Base-by-base conservation (phyloP, 1,284 basidiomycete genomes). In the Moesziomyces aphidis region DNA sequence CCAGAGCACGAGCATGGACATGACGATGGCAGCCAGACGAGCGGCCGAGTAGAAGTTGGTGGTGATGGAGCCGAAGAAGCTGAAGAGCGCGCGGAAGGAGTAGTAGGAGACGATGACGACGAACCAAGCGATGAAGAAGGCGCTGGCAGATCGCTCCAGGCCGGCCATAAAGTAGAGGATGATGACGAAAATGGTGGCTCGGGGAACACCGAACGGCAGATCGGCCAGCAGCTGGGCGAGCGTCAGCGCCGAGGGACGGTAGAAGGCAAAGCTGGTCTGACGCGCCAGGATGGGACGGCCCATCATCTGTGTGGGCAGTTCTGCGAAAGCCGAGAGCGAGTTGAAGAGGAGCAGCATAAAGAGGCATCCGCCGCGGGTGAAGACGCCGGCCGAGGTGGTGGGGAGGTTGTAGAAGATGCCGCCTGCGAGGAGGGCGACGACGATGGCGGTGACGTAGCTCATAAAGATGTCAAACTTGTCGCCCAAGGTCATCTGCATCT, bases 281-380 rank as follows among this genome's bases (percentile, higher is more conserved):
- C 73, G 59, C 31, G 68, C 66, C 22, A 80, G 51, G 54, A 80
- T 77, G 44, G 77, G 78, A 15, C 80, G 66, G 22, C 73, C 69
- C 43, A 69, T 46, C 75, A 81, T 80, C 61, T 78, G 72, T 1
- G 64, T 75, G 2, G 79, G 76, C 53, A 81, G 36, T 43, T 81
- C 79, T 23, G 69, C 67, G 24, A 81, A 80, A 19, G 91, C 87
- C 13, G 72, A 67, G 63, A 86, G 83, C 19, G 85, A 83, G 73
- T 80, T 83, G 74, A 86, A 80, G 53, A 86, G 75, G 47, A 86
- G 80, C 49, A 86, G 81, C 59, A 88, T 84, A 85, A 95, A 95
- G 58, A 95, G 89, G 43, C 93, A 90, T 85, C 92, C 90, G 36
- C 93, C 94, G 71, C 93, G 90, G 50, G 96, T 89, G 52, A 96